These are phyloP conservation scores for Xanthoconium stramineum DNA, from an alignment of 768 basidiomycete species.

Conservation along the genomic window DNA sequence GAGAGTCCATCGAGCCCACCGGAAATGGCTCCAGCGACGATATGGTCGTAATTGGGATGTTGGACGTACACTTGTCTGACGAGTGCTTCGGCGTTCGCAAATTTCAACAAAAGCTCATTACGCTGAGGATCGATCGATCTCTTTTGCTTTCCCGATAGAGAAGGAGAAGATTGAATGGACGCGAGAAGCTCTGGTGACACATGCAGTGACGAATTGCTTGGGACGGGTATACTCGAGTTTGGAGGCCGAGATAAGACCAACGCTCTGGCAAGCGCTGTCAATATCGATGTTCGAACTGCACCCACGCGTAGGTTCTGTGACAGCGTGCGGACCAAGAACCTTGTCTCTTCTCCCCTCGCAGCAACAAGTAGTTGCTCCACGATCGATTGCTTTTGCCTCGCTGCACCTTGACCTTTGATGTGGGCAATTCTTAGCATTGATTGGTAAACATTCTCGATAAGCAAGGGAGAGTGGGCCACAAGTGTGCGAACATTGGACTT, in stretches of 20 bases:
- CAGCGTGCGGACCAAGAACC: constrained; percentile 75
- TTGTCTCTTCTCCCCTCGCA: constrained; percentile 83
- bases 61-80: constrained; percentile 72
- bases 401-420: constrained; percentile 72
- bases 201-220: constrained; percentile 27
- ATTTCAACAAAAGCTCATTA: constrained; percentile 40
- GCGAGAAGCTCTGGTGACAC: constrained; percentile 22
- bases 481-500: constrained; percentile 74
- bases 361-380: constrained; percentile 82
- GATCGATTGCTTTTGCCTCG: constrained; percentile 70
- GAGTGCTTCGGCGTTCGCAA: constrained; percentile 56
- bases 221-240: constrained; percentile 18
- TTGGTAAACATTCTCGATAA: constrained; percentile 62
- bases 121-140: constrained; percentile 29
- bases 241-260: constrained; percentile 57
- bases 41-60: constrained; percentile 75
- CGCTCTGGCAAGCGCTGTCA: constrained; percentile 77
- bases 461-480: constrained; percentile 65
- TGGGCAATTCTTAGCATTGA: constrained; percentile 63
- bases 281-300: constrained; percentile 79
- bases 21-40: constrained; percentile 57
- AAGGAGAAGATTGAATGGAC: constrained; percentile 13
- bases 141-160: constrained; percentile 26
- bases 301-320: constrained; percentile 81
- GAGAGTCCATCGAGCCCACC: constrained; percentile 59